Evolutionary conservation across 768 basidiomycete genomes (phyloP).

Genomic region (Infundibulicybe gibba): DNA sequence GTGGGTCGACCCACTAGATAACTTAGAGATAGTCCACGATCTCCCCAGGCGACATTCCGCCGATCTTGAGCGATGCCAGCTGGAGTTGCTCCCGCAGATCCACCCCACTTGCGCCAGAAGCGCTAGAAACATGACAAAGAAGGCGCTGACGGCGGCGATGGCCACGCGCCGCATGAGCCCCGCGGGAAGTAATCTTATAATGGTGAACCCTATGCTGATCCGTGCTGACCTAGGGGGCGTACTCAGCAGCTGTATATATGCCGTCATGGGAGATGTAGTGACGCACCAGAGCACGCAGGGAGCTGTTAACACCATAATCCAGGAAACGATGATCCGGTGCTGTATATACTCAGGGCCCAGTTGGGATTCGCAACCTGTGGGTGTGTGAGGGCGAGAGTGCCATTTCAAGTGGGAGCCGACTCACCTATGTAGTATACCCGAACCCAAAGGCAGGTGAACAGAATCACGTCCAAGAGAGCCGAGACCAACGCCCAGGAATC

Average conservation of each 20-base stretch:
- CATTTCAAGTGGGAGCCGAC: no score
- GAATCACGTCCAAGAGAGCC: background rate
- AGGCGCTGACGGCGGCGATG: slow-evolving; percentile 1
- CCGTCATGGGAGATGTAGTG: background rate
- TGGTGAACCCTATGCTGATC: slow-evolving; percentile 16
- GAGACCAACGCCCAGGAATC: background rate
- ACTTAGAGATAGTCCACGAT: slow-evolving; percentile 6
- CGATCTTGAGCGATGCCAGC: slow-evolving; percentile 1
- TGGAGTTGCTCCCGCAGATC: slow-evolving; percentile 5
- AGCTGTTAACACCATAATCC: background rate
- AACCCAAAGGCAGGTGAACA: background rate
- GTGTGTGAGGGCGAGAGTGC: no score
- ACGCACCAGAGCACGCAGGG: slow-evolving; percentile 13
- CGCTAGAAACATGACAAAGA: slow-evolving; percentile 3
- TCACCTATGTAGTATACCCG: no score
- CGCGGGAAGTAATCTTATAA: slow-evolving; percentile 10
- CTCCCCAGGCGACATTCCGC: slow-evolving; percentile 7
- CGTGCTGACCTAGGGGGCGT: slow-evolving; percentile 11
- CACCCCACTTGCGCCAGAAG: slow-evolving; percentile 10
- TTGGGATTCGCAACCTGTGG: no score
- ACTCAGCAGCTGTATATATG: background rate
- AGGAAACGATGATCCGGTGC: no score
- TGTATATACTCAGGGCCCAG: no score
- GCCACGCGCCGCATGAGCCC: slow-evolving; percentile 6
- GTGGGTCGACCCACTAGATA: slow-evolving; percentile 6